Evolutionary conservation across 2,329 filamentous ascomycete species (phyloP).

Genomic region (Botryotinia calthae): DNA sequence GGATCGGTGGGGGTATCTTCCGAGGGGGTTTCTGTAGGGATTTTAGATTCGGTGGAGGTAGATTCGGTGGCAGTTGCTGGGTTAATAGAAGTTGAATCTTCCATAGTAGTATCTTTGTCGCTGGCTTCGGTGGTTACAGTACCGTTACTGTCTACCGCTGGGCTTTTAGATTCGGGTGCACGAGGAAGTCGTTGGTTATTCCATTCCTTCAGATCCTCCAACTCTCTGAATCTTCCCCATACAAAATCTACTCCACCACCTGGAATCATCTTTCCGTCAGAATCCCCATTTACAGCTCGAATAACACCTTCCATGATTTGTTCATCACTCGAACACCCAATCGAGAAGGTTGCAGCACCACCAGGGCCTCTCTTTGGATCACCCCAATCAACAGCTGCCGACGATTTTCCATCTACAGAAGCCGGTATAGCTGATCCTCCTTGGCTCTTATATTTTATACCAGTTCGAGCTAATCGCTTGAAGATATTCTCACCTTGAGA

Average conservation of each 20-base stretch:
- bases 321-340: conserved; percentile 58
- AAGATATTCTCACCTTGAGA: conserved; percentile 84
- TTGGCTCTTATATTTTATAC: conserved; percentile 60
- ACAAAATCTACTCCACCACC: conserved; percentile 64
- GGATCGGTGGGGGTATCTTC: not conserved
- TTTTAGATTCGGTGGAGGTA: not conserved
- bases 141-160: not conserved
- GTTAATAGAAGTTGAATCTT: not conserved
- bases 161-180: not conserved
- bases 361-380: conserved; percentile 64
- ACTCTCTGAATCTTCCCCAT: conserved; percentile 63
- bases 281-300: conserved; percentile 58
- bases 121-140: too few relatives aligned
- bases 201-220: conserved; percentile 67
- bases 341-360: conserved; percentile 53
- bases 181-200: conserved; percentile 49
- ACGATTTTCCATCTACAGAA: conserved; percentile 54
- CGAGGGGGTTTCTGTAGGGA: not conserved
- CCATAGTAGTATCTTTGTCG: not conserved
- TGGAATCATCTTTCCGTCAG: conserved; percentile 55
- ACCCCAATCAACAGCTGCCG: conserved; percentile 86
- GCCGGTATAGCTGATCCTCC: conserved; percentile 58
- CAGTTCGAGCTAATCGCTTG: conserved; percentile 68
- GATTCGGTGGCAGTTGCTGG: not conserved
- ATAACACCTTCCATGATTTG: conserved; percentile 55